phyloP scores from a whole-genome alignment of 306 rosid genomes.

The Glycyrrhiza uralensis region DNA sequence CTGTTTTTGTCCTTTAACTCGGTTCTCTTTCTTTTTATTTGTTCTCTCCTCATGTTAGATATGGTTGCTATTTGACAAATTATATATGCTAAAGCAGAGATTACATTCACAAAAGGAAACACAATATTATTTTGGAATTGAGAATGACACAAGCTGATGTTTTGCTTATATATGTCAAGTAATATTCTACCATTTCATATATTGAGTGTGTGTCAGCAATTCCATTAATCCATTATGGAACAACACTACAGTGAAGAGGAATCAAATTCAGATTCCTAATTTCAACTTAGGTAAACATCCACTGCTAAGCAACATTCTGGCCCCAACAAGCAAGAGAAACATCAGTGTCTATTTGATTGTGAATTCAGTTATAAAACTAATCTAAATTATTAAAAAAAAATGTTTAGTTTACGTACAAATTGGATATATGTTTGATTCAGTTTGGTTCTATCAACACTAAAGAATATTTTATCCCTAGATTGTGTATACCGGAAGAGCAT shows the following conservation, averaged over 20 bases:
- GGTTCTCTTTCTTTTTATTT: neutral
- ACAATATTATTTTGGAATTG: neutral
- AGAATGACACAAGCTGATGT: neutral
- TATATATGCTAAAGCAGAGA: conserved; percentile 2
- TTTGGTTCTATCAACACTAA: too few relatives aligned
- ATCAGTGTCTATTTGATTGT: neutral
- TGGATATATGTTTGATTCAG: too few relatives aligned
- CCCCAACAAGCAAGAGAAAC: neutral
- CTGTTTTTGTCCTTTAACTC: neutral
- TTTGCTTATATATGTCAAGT: neutral
- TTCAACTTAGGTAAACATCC: conserved; percentile 4
- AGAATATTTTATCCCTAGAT: too few relatives aligned
- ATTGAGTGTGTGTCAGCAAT: conserved; percentile 21
- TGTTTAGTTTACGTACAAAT: too few relatives aligned
- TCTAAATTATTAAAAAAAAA: too few relatives aligned
- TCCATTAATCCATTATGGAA: neutral
- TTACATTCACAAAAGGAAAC: neutral
- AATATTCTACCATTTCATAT: conserved; percentile 7
- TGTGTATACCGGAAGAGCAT: too few relatives aligned
- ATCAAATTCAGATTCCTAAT: conserved; percentile 29
- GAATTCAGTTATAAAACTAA: too few relatives aligned
- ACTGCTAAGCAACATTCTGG: neutral
- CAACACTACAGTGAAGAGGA: neutral
- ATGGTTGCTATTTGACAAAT: neutral
- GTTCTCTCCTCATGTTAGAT: neutral